Percentiles rank a stretch among this genome's conserved stretches.
phyloP scores from a whole-genome alignment of 306 rosid species.

The Inga laurina region DNA sequence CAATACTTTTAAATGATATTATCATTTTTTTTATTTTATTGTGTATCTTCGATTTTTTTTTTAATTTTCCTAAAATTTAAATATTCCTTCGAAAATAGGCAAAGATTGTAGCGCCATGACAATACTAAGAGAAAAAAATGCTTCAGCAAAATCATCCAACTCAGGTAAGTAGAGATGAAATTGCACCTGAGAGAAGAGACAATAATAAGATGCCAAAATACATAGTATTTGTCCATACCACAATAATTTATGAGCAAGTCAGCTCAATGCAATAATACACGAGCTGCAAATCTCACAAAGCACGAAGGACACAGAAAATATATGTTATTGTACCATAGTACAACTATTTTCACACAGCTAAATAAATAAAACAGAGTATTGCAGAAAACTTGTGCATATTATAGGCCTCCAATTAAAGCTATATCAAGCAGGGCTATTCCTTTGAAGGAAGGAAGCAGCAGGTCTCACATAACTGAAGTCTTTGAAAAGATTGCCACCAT shows the following conservation, averaged over 20 bases:
- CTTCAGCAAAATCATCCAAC: background rate
- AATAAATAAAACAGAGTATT: slow-evolving; percentile 10
- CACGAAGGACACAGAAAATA: slow-evolving; percentile 3
- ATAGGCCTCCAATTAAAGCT: slow-evolving; percentile 1
- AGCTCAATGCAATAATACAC: background rate
- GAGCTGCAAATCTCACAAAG: slow-evolving; percentile 22
- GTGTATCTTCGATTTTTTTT: background rate
- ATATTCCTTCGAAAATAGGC: background rate
- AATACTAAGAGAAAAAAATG: background rate
- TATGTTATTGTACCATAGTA: slow-evolving; percentile 1
- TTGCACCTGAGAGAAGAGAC: background rate
- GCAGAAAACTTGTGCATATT: slow-evolving; percentile 6
- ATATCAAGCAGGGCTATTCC: slow-evolving; percentile 37
- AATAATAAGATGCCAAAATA: background rate
- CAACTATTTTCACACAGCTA: slow-evolving; percentile 6
- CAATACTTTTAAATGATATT: background rate
- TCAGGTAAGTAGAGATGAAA: background rate
- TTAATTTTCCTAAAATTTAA: background rate
- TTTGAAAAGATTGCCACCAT: slow-evolving; percentile 69
- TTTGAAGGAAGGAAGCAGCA: slow-evolving; percentile 75
- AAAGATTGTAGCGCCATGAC: background rate
- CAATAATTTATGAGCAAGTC: background rate
- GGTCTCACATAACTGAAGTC: slow-evolving; percentile 85
- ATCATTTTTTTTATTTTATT: background rate
- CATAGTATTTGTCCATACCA: background rate